A percentile compares a stretch with the other conserved stretches of the same genome.
Conservation (phyloP, 2,329 filamentous ascomycete species). For the Exophiala xenobiotica region DNA sequence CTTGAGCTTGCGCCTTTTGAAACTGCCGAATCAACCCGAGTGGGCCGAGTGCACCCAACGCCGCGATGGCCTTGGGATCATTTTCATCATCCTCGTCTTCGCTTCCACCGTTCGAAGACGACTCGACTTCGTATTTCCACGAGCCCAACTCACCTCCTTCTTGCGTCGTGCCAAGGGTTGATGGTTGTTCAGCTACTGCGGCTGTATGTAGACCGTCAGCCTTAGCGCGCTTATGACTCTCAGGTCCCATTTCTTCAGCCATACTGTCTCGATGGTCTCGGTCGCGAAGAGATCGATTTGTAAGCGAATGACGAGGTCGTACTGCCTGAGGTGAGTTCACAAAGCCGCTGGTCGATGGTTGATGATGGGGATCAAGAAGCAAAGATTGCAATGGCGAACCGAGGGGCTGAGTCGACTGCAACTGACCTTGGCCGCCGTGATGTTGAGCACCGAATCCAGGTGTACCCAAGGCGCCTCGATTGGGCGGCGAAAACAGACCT, state of each 20-base stretch:
- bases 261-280: conserved; percentile 14
- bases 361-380: conserved; percentile 49
- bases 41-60: conserved; percentile 52
- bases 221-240: not conserved
- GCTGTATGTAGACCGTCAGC: not conserved
- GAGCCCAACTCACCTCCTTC: conserved; percentile 35
- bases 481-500: conserved; percentile 12
- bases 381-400: conserved; percentile 44
- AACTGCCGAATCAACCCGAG: conserved; percentile 67
- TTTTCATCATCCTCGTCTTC: conserved; percentile 50
- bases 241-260: conserved; percentile 15
- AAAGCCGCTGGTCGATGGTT: conserved; percentile 42
- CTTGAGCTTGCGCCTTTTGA: conserved; percentile 56
- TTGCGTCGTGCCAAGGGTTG: conserved; percentile 3
- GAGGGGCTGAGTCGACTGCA: conserved; percentile 27
- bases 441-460: conserved; percentile 16
- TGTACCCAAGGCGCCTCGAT: conserved; percentile 17
- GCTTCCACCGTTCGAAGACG: conserved; percentile 40
- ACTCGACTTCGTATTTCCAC: conserved; percentile 39
- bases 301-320: conserved; percentile 12
- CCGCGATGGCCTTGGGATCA: conserved; percentile 39
- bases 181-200: not conserved
- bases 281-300: conserved; percentile 5
- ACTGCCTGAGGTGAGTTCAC: conserved; percentile 20
- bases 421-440: conserved; percentile 23